Evolutionary conservation across 352 stramenopile genomes (phyloP), one percentile per base, ranked within the genome.

Genomic region (Pythium folliculosum): DNA sequence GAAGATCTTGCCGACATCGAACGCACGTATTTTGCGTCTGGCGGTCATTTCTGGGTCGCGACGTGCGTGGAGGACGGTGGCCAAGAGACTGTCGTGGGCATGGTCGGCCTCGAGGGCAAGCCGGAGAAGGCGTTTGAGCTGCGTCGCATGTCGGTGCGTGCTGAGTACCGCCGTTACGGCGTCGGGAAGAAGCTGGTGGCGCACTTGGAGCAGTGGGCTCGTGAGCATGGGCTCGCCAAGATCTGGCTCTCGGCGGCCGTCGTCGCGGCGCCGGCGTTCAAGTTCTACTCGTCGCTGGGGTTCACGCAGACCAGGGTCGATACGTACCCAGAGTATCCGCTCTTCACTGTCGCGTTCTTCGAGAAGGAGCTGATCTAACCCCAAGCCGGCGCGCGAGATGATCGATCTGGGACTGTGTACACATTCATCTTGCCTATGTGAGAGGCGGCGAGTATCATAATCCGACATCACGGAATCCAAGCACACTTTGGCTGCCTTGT

Each of bases 41-140:
- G 47, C n/a, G 74, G 76, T 25, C 81, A 82, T 60, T 84, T 81
- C 54, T 86, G 76, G 75, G 76, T 84, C 50, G 78, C 73, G 54
- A 78, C 65, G 5, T 52, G 61, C 7, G 57, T 49, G 22, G 38
- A 65, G n/a, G 60, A 74, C 30, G 21, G 57, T 19, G 65, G 47
- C 5, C 32, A 49, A 5, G 45, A 70, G 13, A 17, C 44, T 10
- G 30, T 77, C 2, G 67, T 75, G 5, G 71, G 74, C 13, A 81
- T 76, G 64, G 64, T 80, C 2, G 77, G 55, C 0, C 49, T 80
- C 16, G n/a, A 81, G 51, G n/a, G 13, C 27, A 80, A 76, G 37
- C 2, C 1, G 0, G 47, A 77, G 2, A 44, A 52, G 1, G 58
- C 75, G 49, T 70, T 62, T n/a, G 71, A 81, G 48, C 48, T 84